Conservation (phyloP, 306 rosid species). For the Glycine latifolia region DNA sequence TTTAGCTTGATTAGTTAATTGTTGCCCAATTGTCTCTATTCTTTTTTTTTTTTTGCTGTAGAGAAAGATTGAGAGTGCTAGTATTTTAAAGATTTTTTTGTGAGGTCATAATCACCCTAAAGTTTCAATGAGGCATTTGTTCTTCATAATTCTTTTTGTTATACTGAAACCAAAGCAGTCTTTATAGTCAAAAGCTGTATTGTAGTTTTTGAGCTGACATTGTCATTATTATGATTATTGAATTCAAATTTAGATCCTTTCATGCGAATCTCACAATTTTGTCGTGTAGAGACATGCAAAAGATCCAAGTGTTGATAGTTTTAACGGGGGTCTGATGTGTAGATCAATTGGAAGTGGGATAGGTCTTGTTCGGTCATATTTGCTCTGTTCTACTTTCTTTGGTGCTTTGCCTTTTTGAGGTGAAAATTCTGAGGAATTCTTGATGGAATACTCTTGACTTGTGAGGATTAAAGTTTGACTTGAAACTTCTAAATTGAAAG, state of each 20-base stretch:
- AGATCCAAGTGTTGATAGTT: not conserved
- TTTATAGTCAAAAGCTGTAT: conserved; percentile 41
- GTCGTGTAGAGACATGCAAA: not conserved
- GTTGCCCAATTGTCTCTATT: conserved; percentile 59
- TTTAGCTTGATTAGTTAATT: conserved; percentile 61
- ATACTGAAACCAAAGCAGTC: conserved; percentile 40
- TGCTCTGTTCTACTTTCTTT: not conserved
- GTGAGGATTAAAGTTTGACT: too few relatives aligned
- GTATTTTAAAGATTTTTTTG: conserved; percentile 57
- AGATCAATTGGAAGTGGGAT: not conserved
- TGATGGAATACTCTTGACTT: too few relatives aligned
- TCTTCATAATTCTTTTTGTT: conserved; percentile 47
- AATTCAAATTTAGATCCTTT: conserved; percentile 27
- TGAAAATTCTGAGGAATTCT: not conserved
- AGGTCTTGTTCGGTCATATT: not conserved
- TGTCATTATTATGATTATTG: conserved; percentile 26
- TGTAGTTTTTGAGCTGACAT: conserved; percentile 39
- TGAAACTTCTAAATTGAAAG: too few relatives aligned
- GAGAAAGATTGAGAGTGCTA: conserved; percentile 71
- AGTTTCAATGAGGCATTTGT: conserved; percentile 45
- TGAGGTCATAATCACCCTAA: conserved; percentile 49
- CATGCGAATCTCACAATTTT: not conserved
- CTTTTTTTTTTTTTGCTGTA: conserved; percentile 55
- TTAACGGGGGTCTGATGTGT: not conserved
- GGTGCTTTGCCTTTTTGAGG: not conserved